A percentile compares a stretch with the other conserved stretches of the same genome.
Conservation (phyloP, 2,329 filamentous ascomycete species). For the Gliomastix tumulicola region DNA sequence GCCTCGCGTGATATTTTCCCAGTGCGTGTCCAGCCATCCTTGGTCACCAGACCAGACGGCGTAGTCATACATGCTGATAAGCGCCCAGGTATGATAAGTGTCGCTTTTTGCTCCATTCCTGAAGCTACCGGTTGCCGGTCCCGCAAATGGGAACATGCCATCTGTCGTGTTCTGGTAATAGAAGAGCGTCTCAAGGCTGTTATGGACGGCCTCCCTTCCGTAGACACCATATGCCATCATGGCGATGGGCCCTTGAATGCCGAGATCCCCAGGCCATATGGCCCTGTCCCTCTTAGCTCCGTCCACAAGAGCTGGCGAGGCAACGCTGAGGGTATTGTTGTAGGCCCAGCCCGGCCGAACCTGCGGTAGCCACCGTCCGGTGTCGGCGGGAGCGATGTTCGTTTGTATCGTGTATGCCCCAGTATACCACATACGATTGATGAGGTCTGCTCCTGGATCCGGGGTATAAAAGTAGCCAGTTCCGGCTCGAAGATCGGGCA, state of each 20-base stretch:
- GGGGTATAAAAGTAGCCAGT: slow-evolving; percentile 34
- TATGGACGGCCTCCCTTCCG: slow-evolving; percentile 29
- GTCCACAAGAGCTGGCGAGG: slow-evolving; percentile 29
- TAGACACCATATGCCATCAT: slow-evolving; percentile 2
- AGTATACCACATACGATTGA: slow-evolving; percentile 39
- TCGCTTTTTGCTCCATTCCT: neutral
- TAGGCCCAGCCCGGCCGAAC: slow-evolving; percentile 29
- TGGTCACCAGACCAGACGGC: slow-evolving; percentile 37
- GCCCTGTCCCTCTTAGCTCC: slow-evolving; percentile 48
- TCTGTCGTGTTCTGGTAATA: slow-evolving; percentile 13
- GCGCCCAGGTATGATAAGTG: slow-evolving; percentile 30
- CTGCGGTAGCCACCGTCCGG: slow-evolving; percentile 23
- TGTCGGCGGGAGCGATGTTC: slow-evolving; percentile 19
- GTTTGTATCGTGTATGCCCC: slow-evolving; percentile 28
- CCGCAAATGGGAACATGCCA: neutral
- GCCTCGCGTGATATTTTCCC: slow-evolving; percentile 18
- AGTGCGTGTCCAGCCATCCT: slow-evolving; percentile 30
- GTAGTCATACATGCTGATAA: slow-evolving; percentile 45
- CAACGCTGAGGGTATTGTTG: slow-evolving; percentile 21
- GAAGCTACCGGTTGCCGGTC: neutral
- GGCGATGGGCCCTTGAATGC: slow-evolving; percentile 26
- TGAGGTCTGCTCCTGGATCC: slow-evolving; percentile 25
- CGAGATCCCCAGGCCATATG: slow-evolving; percentile 53
- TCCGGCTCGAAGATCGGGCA: slow-evolving; percentile 31
- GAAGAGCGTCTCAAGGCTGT: slow-evolving; percentile 36